Base-by-base conservation (phyloP, 352 stramenopile genomes). In the Globisporangium apiculatum region DNA sequence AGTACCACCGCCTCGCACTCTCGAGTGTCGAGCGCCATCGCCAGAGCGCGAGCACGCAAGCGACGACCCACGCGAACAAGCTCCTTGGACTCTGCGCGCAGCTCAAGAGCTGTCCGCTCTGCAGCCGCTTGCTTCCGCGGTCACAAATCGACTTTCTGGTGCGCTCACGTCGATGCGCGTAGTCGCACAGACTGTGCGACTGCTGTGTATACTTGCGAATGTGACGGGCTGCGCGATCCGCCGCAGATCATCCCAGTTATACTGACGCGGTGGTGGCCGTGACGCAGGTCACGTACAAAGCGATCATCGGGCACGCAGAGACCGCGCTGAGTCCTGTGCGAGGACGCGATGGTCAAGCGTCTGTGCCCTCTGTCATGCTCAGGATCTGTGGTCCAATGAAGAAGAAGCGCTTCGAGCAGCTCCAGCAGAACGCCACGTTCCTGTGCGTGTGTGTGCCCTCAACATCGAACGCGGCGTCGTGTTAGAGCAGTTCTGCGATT, bases 101-200 rank as follows among this genome's bases (percentile, higher is more conserved):
- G 48, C 55, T 78, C 14, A 79, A 78, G 51, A 36, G 65, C 31
- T 84, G 72, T 38, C 70, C 68, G 10, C 73, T 67, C 9, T 84
- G 74, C 59, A 67, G 68, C 36, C 61, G 61, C 55, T 60, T 68
- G 50, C 51, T 84, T 2, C 68, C 69, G 24, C 57, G 72, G 50
- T 64, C 64, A 38, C 55, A 82, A 58, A 64, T 84, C 9, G 61
- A 78, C 15, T 84, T 69, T 49, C 35, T 84, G 69, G 72, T 84
- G 66, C 35, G 50, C 46, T 15, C 7, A 10, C 12, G 47, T 47
- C 9, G 42, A 48, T 57, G 37, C 42, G 12, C 24, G 24, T 31
- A 31, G 24, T 0, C 24, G 24, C 24, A 31, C 1, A 31, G 24
- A 31, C 24, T 31, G 24, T 31, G 24, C 24, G 2, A 31, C 24